Conservation (phyloP, 2,329 filamentous ascomycete genomes). For the Hymenoscyphus albidus region DNA sequence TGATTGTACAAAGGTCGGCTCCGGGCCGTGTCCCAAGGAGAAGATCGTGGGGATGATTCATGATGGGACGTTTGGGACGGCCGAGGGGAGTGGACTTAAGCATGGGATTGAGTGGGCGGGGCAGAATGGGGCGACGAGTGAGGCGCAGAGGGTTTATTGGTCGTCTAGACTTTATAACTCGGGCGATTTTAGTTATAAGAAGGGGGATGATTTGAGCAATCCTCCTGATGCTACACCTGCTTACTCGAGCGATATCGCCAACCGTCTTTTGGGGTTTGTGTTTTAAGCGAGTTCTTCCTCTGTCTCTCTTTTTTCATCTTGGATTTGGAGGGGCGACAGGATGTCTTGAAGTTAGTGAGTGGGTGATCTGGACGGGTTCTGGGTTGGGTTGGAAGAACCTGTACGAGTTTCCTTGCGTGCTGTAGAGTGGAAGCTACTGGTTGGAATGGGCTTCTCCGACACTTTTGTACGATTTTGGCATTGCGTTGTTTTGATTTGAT, state of each 20-base stretch:
- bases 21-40: constrained; percentile 1
- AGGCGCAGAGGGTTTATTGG: constrained; percentile 7
- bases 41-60: constrained; percentile 11
- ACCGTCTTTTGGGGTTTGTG: constrained; percentile 8
- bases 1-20: constrained; percentile 7
- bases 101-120: constrained; percentile 1
- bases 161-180: constrained; percentile 9
- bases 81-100: not conserved
- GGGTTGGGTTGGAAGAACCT: no score
- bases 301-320: not conserved
- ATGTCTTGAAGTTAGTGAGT: no score
- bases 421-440: no score
- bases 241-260: constrained; percentile 10
- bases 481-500: no score
- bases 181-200: constrained; percentile 2
- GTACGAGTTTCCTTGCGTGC: no score
- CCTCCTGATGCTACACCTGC: constrained; percentile 6
- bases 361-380: no score
- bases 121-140: not conserved
- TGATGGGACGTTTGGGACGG: constrained; percentile 9
- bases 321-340: no score
- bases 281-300: constrained; percentile 1
- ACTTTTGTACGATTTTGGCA: no score
- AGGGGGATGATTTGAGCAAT: constrained; percentile 5
- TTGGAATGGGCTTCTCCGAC: no score